Conservation (phyloP, 2,329 filamentous ascomycete genomes). For the Pseudodiploospora longispora region DNA sequence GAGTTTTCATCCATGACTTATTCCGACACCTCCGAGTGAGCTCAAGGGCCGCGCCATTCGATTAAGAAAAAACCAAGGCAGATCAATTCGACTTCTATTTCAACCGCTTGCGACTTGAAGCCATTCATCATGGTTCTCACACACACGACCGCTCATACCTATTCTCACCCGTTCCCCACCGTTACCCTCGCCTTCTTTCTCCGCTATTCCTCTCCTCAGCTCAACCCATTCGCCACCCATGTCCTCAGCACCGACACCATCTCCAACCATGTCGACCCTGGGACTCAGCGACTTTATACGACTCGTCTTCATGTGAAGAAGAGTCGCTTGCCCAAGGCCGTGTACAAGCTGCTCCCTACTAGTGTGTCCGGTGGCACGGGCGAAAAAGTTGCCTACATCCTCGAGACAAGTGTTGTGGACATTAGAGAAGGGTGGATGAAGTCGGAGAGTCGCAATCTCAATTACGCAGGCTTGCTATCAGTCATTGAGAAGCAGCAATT, state of each 20-base stretch:
- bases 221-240: constrained; percentile 74
- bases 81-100: background rate
- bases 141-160: constrained; percentile 60
- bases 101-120: constrained; percentile 9
- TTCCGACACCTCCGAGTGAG: constrained; percentile 15
- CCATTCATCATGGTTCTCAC: constrained; percentile 50
- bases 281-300: constrained; percentile 67
- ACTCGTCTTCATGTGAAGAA: constrained; percentile 76
- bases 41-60: constrained; percentile 9
- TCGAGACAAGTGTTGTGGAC: constrained; percentile 73
- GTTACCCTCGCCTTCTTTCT: constrained; percentile 86
- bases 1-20: constrained; percentile 13
- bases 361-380: constrained; percentile 55
- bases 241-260: constrained; percentile 80
- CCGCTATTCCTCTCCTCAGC: constrained; percentile 63
- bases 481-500: constrained; percentile 72
- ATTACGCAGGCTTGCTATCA: constrained; percentile 72
- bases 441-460: constrained; percentile 72
- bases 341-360: constrained; percentile 67
- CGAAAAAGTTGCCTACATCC: constrained; percentile 69
- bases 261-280: constrained; percentile 61
- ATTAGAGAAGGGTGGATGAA: constrained; percentile 76
- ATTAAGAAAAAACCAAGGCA: constrained; percentile 1
- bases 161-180: constrained; percentile 75
- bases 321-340: constrained; percentile 65